Percentiles rank a stretch among this genome's conserved stretches.
phyloP scores from a whole-genome alignment of 2,329 filamentous ascomycete genomes.

The Stagonosporopsis chrysanthemi region DNA sequence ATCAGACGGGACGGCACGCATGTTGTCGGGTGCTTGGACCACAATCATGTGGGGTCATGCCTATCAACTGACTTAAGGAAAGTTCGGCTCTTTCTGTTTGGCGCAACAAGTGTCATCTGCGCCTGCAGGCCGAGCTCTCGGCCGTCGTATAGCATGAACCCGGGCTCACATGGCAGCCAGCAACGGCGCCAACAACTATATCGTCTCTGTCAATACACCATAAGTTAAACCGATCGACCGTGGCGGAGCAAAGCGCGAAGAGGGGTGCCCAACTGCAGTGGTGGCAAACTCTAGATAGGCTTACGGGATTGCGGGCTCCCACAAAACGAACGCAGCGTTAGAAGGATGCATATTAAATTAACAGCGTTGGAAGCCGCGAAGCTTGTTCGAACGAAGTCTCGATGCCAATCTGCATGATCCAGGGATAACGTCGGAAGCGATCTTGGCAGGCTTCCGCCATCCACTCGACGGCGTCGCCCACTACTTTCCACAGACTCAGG shows the following conservation, averaged over 20 bases:
- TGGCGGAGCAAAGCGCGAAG: slow-evolving; percentile 1
- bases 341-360: not conserved
- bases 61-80: not conserved
- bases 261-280: not conserved
- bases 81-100: not conserved
- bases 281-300: slow-evolving; percentile 2
- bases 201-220: not conserved
- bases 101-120: not conserved
- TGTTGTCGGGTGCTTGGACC: slow-evolving; percentile 8
- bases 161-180: not conserved
- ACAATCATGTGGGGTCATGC: not conserved
- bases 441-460: slow-evolving; percentile 3
- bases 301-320: not conserved
- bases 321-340: not conserved
- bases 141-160: not conserved
- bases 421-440: not conserved
- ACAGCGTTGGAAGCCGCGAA: slow-evolving; percentile 1
- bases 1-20: slow-evolving; percentile 17
- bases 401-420: not conserved
- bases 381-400: slow-evolving; percentile 16
- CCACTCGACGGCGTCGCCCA: not conserved
- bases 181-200: not conserved
- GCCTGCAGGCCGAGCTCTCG: not conserved
- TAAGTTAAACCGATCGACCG: not conserved
- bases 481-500: not conserved